A percentile compares a stretch with the other conserved stretches of the same genome.
phyloP scores from a whole-genome alignment of 2,329 filamentous ascomycete genomes.

The Zymoseptoria crescenta region DNA sequence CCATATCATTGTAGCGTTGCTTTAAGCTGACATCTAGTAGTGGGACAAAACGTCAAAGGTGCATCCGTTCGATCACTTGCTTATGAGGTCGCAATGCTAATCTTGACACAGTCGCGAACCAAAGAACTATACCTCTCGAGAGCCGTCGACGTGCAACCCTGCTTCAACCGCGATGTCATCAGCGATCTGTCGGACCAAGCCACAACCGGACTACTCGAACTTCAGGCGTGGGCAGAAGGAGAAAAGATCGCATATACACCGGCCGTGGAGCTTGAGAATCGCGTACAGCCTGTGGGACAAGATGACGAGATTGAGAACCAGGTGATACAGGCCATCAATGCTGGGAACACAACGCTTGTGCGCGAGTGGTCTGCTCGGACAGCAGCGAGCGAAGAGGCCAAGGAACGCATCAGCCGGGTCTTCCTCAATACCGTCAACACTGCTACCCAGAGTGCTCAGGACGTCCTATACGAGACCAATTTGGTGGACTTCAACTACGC shows the following conservation, averaged over 20 bases:
- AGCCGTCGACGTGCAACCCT: conserved; percentile 94
- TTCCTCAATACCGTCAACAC: conserved; percentile 87
- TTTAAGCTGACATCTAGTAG: conserved; percentile 39
- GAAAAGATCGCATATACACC: conserved; percentile 69
- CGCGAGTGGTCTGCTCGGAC: conserved; percentile 75
- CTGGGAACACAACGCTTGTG: conserved; percentile 69
- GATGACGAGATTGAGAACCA: conserved; percentile 89
- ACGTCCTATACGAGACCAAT: conserved; percentile 68
- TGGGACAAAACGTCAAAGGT: conserved; percentile 99
- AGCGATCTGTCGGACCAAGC: conserved; percentile 95
- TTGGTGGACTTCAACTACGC: conserved; percentile 86
- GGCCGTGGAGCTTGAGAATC: conserved; percentile 27
- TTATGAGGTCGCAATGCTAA: conserved; percentile 13
- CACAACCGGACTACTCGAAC: conserved; percentile 88
- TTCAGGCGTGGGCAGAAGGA: conserved; percentile 94
- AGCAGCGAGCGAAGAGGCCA: conserved; percentile 50
- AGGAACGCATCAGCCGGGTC: conserved; percentile 75
- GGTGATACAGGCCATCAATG: conserved; percentile 76
- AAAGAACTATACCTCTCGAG: conserved; percentile 95
- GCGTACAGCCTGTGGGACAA: conserved; percentile 47
- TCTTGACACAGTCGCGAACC: conserved; percentile 64
- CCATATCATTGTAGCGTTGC: conserved; percentile 8
- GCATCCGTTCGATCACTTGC: conserved; percentile 17
- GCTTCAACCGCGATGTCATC: conserved; percentile 95
- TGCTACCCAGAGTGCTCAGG: conserved; percentile 67